phyloP scores from a whole-genome alignment of 805 yeast species.

The Scheffersomyces stipitis region DNA sequence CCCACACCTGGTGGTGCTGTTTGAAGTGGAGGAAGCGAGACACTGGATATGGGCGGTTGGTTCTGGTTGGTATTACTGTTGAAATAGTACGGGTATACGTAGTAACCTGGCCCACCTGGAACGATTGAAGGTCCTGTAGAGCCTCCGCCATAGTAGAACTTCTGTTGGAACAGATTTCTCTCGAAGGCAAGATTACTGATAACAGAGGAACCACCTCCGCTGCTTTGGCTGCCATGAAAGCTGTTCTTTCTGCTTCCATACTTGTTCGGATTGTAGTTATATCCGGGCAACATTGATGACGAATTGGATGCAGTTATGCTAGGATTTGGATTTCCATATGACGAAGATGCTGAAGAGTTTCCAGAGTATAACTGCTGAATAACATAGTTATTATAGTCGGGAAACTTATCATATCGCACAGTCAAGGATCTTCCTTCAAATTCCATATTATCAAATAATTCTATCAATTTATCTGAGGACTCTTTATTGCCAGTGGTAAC shows the following conservation, averaged over 20 bases:
- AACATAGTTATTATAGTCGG: conserved; percentile 37
- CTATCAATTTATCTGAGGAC: conserved; percentile 51
- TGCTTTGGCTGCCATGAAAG: conserved; percentile 8
- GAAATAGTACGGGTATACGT: conserved; percentile 11
- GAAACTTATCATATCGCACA: conserved; percentile 59
- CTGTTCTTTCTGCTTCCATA: conserved; percentile 1
- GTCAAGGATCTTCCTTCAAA: conserved; percentile 62
- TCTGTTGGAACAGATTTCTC: conserved; percentile 30
- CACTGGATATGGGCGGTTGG: too few relatives aligned
- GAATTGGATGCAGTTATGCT: neutral
- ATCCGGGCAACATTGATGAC: neutral
- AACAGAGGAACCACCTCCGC: conserved; percentile 8
- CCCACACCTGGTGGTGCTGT: too few relatives aligned
- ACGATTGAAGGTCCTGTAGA: conserved; percentile 1
- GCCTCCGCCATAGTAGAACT: conserved; percentile 24
- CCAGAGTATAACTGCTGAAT: conserved; percentile 19
- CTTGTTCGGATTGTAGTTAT: neutral
- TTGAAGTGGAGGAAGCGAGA: too few relatives aligned
- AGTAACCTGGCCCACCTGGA: neutral
- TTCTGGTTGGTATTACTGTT: neutral
- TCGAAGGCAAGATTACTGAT: conserved; percentile 29
- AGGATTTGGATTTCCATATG: neutral
- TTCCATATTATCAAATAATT: conserved; percentile 47
- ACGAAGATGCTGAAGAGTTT: neutral
- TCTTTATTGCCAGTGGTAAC: conserved; percentile 49